phyloP scores from a whole-genome alignment of 192 early-diverging fungal genomes.

The Allomyces macrogynus region DNA sequence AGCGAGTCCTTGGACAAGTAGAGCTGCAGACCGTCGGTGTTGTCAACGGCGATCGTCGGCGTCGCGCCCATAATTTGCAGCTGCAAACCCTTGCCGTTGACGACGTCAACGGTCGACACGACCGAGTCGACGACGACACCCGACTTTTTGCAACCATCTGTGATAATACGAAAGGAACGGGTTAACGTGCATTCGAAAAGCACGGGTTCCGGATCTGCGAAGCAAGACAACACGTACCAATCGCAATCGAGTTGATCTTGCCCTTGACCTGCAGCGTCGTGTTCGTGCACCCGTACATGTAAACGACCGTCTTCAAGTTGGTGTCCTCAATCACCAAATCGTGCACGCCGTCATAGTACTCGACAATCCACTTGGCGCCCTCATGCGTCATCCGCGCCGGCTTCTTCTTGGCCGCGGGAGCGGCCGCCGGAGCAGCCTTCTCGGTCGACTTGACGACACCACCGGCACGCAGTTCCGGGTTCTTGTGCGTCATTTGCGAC shows the following conservation, averaged over 20 bases:
- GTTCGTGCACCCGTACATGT: conserved; percentile 85
- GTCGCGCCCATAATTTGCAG: conserved; percentile 63
- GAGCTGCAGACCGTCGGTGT: conserved; percentile 79
- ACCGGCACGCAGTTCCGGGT: conserved; percentile 60
- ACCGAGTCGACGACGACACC: conserved; percentile 64
- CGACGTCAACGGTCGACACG: conserved; percentile 67
- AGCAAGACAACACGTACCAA: conserved; percentile 28
- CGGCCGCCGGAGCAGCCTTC: conserved; percentile 25
- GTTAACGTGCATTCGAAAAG: neutral
- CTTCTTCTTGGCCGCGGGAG: conserved; percentile 39
- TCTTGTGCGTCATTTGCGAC: conserved; percentile 97
- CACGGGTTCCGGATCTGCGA: neutral
- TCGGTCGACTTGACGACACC: conserved; percentile 29
- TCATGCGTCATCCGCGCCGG: conserved; percentile 62
- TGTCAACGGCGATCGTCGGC: conserved; percentile 77
- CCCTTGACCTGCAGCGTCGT: conserved; percentile 75
- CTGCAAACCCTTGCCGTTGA: conserved; percentile 75
- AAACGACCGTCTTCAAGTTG: conserved; percentile 70
- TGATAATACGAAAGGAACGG: conserved; percentile 1
- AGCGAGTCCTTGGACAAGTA: conserved; percentile 58
- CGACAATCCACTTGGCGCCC: conserved; percentile 86
- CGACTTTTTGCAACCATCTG: conserved; percentile 74
- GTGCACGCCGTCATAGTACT: conserved; percentile 57
- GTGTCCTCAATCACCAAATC: conserved; percentile 60
- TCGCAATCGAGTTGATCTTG: conserved; percentile 78